These are phyloP conservation scores for Paracoccidioides brasiliensis DNA, from an alignment of 2,329 filamentous ascomycete species.

Conservation along the genomic window DNA sequence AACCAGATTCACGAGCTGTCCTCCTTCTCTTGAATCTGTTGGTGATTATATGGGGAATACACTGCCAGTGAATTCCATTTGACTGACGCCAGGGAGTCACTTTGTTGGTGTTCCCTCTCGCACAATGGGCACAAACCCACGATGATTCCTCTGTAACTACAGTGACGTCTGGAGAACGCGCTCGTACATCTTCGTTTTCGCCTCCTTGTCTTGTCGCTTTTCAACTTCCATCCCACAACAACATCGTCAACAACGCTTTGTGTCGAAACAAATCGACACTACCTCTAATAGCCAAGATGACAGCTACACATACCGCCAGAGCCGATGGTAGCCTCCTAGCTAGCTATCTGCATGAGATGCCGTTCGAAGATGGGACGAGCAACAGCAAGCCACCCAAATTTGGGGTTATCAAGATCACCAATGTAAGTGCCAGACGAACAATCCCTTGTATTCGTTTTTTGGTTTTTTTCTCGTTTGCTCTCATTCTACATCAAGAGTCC, in stretches of 20 bases:
- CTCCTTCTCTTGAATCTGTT: neutral
- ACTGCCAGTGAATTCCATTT: neutral
- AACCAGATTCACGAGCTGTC: too few species aligned
- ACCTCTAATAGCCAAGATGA: neutral
- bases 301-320: neutral
- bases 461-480: neutral
- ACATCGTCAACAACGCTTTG: neutral
- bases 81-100: neutral
- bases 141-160: neutral
- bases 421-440: slow-evolving; percentile 18
- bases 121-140: neutral
- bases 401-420: slow-evolving; percentile 25
- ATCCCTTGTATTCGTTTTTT: neutral
- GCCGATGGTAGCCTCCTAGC: slow-evolving; percentile 6
- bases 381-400: slow-evolving; percentile 12
- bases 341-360: slow-evolving; percentile 15
- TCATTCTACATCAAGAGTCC: neutral
- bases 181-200: neutral
- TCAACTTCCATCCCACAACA: slow-evolving; percentile 1
- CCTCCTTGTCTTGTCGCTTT: neutral
- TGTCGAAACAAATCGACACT: too few species aligned
- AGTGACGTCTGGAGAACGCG: neutral
- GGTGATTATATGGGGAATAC: neutral
- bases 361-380: slow-evolving; percentile 18
- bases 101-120: neutral